Conservation (phyloP, 768 basidiomycete species). For the Amanita fuliginea region DNA sequence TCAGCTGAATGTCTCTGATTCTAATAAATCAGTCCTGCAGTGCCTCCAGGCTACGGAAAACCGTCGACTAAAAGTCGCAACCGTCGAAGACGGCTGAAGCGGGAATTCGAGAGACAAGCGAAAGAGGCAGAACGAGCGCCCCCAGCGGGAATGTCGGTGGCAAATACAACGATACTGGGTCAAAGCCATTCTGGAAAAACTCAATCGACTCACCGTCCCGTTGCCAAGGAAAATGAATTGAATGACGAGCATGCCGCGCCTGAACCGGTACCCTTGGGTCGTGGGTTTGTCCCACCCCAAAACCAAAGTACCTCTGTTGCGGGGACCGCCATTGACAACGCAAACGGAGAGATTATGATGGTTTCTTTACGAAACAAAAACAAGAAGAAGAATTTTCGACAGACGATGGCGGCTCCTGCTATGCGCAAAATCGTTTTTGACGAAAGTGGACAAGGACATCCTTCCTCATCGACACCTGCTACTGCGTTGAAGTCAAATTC, state of each 20-base stretch:
- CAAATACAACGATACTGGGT: conserved; percentile 37
- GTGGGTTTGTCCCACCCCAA: background rate
- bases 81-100: conserved; percentile 40
- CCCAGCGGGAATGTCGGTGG: conserved; percentile 22
- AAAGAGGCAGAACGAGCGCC: conserved; percentile 9
- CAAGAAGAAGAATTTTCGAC: conserved; percentile 59
- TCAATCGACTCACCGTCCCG: no score
- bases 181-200: background rate
- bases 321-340: conserved; percentile 8
- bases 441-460: conserved; percentile 4
- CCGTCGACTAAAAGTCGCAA: conserved; percentile 46
- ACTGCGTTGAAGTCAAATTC: background rate
- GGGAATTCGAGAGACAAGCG: conserved; percentile 12
- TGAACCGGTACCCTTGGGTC: background rate
- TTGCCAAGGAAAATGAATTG: background rate
- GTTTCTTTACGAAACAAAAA: conserved; percentile 61
- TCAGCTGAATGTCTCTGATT: background rate
- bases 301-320: conserved; percentile 1
- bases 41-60: conserved; percentile 55
- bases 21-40: background rate
- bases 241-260: background rate
- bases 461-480: background rate
- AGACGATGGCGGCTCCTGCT: conserved; percentile 30
- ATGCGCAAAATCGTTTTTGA: conserved; percentile 46
- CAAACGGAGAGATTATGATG: conserved; percentile 26